Percentiles rank a stretch among this genome's conserved stretches.
phyloP scores from a whole-genome alignment of 768 basidiomycete genomes.

The Auricularia sp. region DNA sequence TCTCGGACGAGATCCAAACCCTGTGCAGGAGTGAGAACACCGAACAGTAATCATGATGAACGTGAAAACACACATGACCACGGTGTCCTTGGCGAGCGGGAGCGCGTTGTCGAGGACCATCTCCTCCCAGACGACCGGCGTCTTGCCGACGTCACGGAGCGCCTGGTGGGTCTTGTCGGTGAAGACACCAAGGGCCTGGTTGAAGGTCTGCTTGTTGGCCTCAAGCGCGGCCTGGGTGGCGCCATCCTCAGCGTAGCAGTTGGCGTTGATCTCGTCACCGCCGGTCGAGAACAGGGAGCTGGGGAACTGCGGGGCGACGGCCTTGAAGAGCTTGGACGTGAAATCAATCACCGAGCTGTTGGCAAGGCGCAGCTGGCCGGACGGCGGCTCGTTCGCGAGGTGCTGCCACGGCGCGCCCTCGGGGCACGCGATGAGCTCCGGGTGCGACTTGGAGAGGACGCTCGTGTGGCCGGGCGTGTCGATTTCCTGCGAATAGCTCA shows the following conservation, averaged over 20 bases:
- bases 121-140: slow-evolving; percentile 79
- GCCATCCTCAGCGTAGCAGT: slow-evolving; percentile 56
- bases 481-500: slow-evolving; percentile 42
- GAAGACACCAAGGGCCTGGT: slow-evolving; percentile 56
- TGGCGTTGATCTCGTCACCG: slow-evolving; percentile 68
- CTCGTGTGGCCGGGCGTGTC: slow-evolving; percentile 81
- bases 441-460: slow-evolving; percentile 50
- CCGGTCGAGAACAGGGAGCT: slow-evolving; percentile 67
- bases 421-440: slow-evolving; percentile 63
- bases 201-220: slow-evolving; percentile 40
- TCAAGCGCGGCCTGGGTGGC: slow-evolving; percentile 47
- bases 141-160: slow-evolving; percentile 50
- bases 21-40: slow-evolving; percentile 21
- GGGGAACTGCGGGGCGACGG: slow-evolving; percentile 37
- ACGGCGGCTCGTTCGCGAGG: slow-evolving; percentile 65
- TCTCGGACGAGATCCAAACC: slow-evolving; percentile 62
- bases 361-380: slow-evolving; percentile 73
- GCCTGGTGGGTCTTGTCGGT: slow-evolving; percentile 48
- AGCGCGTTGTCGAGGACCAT: slow-evolving; percentile 49
- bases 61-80: slow-evolving; percentile 40
- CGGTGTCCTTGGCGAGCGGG: slow-evolving; percentile 36
- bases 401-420: slow-evolving; percentile 27
- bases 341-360: slow-evolving; percentile 51
- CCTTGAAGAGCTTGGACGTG: slow-evolving; percentile 40
- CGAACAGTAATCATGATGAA: slow-evolving; percentile 1